phyloP scores from a whole-genome alignment of 192 early-diverging fungal species.

The Umbelopsis isabellina region DNA sequence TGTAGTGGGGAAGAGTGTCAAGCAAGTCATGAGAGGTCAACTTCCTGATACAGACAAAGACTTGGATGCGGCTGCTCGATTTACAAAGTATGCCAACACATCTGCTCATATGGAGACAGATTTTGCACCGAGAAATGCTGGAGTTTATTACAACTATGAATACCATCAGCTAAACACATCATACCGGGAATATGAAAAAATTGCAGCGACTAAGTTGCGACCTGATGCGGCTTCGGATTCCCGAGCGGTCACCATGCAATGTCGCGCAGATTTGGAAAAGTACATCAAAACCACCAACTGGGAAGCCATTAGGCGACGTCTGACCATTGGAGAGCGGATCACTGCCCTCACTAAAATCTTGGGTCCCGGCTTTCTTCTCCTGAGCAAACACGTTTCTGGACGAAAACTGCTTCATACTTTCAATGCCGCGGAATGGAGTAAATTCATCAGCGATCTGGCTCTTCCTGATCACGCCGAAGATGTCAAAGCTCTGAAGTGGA shows the following conservation, averaged over 20 bases:
- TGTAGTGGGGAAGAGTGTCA: constrained; percentile 26
- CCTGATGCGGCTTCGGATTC: constrained; percentile 17
- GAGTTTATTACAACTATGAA: constrained; percentile 43
- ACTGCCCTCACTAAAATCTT: constrained; percentile 29
- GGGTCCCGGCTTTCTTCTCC: constrained; percentile 36
- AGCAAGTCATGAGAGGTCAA: constrained; percentile 34
- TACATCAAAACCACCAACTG: constrained; percentile 39
- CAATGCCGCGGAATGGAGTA: constrained; percentile 39
- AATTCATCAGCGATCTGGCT: constrained; percentile 36
- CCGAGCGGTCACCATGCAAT: constrained; percentile 33
- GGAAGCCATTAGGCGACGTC: constrained; percentile 43
- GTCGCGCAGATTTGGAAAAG: constrained; percentile 37
- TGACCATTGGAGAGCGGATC: constrained; percentile 46
- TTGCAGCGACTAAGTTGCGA: constrained; percentile 18
- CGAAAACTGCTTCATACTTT: constrained; percentile 43
- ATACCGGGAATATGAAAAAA: constrained; percentile 36
- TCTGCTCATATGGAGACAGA: constrained; percentile 39
- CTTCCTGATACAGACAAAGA: constrained; percentile 15
- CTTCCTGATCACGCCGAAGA: constrained; percentile 21
- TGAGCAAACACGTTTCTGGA: constrained; percentile 37
- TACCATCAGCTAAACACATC: constrained; percentile 41
- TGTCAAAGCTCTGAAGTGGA: neutral
- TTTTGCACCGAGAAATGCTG: constrained; percentile 44
- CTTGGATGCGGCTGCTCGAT: constrained; percentile 32
- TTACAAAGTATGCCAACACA: constrained; percentile 37